Base-by-base conservation (phyloP, 352 stramenopile genomes). In the Phytophthora idaei region DNA sequence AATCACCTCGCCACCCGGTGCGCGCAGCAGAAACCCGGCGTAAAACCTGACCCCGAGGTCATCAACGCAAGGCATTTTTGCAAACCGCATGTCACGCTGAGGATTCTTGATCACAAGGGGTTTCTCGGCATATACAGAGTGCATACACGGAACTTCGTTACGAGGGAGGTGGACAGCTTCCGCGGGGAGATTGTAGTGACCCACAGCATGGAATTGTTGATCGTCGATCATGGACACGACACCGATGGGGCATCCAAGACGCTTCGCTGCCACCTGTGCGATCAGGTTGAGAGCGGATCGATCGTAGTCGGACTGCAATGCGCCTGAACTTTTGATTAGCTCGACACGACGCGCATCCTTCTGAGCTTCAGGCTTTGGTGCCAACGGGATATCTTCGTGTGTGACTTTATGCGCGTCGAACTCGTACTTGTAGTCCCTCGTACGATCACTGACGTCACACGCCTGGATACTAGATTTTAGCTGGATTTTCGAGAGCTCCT, bases 101-200 rank as follows among this genome's bases (percentile, higher is more conserved):
- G 82, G 80, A 61, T 90, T 84, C 63, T 88, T 86, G 57, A 89
- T 37, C 36, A 90, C 68, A 60, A 91, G 61, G 2, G 80, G 80
- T 57, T 79, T 78, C 71, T 90, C 80, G 1, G 73, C 75, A 68
- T 90, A 91, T 49, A 87, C 57, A 3, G 64, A 73, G 64, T 89
- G 77, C 53, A 80, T 77, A 58, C 80, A 90, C 46, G 85, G 74
- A 55, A 80, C 78, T 53, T 89, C 77, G 25, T 87, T 72, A 1
- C 83, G 80, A 29, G 73, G 69, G 12, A 83, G 39, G 28, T 64
- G 48, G 31, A 67, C 54, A 6, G 64, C 66, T 31, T 68, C 34
- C n/a, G 69, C 61, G 2, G 72, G 71, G 14, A 86, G 57, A n/a
- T 80, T 74, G 69, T 80, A 84, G 50, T 60, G 71, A 32, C 76